A percentile compares a stretch with the other conserved stretches of the same genome.
Conservation (phyloP, 2,329 filamentous ascomycete species). For the Exutisphaerella laricina region DNA sequence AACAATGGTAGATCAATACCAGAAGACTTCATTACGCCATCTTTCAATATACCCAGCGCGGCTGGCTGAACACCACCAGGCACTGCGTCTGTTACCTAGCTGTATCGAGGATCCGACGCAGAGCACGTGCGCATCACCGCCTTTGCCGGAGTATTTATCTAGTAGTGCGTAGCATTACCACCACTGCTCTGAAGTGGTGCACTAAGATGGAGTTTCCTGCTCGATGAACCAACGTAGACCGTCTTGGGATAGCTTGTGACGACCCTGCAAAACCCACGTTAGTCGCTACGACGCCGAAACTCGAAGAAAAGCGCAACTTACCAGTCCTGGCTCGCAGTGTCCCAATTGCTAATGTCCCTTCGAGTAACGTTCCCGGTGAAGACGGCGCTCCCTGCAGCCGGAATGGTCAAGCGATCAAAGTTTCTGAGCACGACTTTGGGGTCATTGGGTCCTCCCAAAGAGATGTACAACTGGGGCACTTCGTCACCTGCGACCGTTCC, state of each 20-base stretch:
- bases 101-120: no score
- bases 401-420: conserved; percentile 72
- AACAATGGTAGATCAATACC: no score
- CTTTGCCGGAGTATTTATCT: no score
- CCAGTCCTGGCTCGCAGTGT: conserved; percentile 72
- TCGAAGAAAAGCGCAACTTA: not conserved
- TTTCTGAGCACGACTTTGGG: conserved; percentile 62
- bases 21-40: no score
- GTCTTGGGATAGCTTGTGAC: conserved; percentile 53
- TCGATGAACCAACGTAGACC: conserved; percentile 55
- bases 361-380: conserved; percentile 68
- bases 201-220: conserved; percentile 51
- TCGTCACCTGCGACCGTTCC: conserved; percentile 62
- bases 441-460: conserved; percentile 72
- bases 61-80: no score
- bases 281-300: no score
- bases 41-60: no score
- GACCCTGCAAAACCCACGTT: conserved; percentile 44
- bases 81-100: no score
- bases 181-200: conserved; percentile 13
- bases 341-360: conserved; percentile 85
- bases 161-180: not conserved
- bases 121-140: no score
- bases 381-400: conserved; percentile 59
- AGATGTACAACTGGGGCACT: conserved; percentile 69